A percentile compares a stretch with the other conserved stretches of the same genome.
Conservation (phyloP, 2,329 filamentous ascomycete genomes). For the Rhinocladiella similis region DNA sequence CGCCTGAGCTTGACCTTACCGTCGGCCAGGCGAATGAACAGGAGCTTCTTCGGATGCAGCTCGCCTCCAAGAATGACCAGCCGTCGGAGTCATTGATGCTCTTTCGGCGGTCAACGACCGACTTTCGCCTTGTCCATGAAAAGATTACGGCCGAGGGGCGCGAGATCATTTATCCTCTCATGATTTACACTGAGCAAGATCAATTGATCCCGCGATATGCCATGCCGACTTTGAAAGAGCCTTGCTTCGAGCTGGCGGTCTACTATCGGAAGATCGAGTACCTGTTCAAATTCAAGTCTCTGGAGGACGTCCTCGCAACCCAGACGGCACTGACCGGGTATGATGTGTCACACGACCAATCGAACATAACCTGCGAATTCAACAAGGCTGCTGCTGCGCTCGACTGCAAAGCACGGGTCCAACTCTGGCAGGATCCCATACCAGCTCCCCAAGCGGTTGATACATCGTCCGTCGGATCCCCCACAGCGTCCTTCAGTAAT, state of each 20-base stretch:
- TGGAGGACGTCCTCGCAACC: slow-evolving; percentile 2
- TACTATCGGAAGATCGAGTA: slow-evolving; percentile 6
- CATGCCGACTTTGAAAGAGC: slow-evolving; percentile 1
- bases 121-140: slow-evolving; percentile 5
- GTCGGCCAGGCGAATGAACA: slow-evolving; percentile 3
- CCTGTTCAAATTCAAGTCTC: background rate
- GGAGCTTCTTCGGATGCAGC: slow-evolving; percentile 1
- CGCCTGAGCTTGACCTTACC: slow-evolving; percentile 2
- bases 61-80: background rate
- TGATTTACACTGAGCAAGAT: slow-evolving; percentile 5
- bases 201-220: slow-evolving; percentile 10
- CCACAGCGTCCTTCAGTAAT: slow-evolving; percentile 1
- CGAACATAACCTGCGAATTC: slow-evolving; percentile 6
- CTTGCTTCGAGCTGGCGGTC: slow-evolving; percentile 4
- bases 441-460: background rate
- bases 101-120: background rate
- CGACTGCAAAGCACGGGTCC: slow-evolving; percentile 3
- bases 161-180: slow-evolving; percentile 1
- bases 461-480: background rate
- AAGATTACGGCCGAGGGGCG: background rate
- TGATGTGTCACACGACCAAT: slow-evolving; percentile 7
- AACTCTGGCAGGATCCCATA: slow-evolving; percentile 12
- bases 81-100: slow-evolving; percentile 1
- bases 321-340: slow-evolving; percentile 9
- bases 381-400: slow-evolving; percentile 1